These are phyloP conservation scores for Diaporthe ampelina DNA, from an alignment of 2,329 filamentous ascomycete species.

Conservation along the genomic window DNA sequence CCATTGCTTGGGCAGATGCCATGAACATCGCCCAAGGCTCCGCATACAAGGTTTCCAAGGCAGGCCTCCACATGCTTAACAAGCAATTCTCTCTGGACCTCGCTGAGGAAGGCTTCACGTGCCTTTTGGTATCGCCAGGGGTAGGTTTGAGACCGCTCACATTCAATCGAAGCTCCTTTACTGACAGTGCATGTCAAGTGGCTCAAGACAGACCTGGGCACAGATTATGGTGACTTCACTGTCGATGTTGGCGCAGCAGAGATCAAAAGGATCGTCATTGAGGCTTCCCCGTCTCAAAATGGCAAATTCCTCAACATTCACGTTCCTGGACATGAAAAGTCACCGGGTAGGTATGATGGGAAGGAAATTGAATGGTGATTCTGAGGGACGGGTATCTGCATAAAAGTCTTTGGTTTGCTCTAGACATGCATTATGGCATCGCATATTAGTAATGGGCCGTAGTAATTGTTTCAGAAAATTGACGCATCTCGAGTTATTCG, in stretches of 20 bases:
- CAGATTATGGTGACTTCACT: slow-evolving; percentile 2
- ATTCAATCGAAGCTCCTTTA: neutral
- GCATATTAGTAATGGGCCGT: neutral
- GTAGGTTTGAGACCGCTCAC: neutral
- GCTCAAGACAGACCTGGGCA: slow-evolving; percentile 17
- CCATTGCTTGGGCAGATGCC: slow-evolving; percentile 13
- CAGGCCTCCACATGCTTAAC: slow-evolving; percentile 2
- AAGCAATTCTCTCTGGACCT: neutral
- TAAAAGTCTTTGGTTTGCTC: neutral
- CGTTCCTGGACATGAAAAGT: neutral
- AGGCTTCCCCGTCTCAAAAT: neutral
- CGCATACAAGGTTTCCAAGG: slow-evolving; percentile 8
- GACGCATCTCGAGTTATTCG: neutral
- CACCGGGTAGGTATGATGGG: neutral
- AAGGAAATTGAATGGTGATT: slow-evolving; percentile 9
- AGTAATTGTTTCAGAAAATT: too few relatives aligned
- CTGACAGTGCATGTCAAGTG: neutral
- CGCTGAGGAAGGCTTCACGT: neutral
- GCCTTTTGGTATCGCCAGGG: neutral
- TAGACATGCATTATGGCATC: neutral
- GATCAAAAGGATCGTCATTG: neutral
- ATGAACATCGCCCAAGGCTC: neutral
- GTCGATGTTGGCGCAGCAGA: neutral
- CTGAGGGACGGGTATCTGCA: too few relatives aligned
- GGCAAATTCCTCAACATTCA: slow-evolving; percentile 8